Evolutionary conservation across 2,329 filamentous ascomycete species (phyloP), one percentile per base, ranked within the genome.

Genomic region (Xylariomycetidae sp.): DNA sequence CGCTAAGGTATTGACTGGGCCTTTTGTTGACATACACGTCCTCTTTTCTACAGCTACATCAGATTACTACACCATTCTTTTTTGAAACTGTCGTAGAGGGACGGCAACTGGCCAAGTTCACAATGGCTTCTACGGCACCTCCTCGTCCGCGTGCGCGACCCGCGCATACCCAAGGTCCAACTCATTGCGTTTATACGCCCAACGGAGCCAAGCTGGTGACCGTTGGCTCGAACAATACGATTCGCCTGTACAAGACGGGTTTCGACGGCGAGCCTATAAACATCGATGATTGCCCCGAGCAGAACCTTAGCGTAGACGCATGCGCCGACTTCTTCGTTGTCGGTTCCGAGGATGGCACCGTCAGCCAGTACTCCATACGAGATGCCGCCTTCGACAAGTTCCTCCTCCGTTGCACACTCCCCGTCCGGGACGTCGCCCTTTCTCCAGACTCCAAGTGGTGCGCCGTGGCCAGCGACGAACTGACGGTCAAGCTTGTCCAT

Each of bases 391-490:
- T 93, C 61, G 85, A 94, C 42, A 80, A 82, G 39, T 83, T 93
- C 45, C 74, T 98, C 31, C 74, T 88, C 17, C 80, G 92, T 44
- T 85, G 82, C 37, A 81, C 87, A n/a, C 67, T 95, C 3, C 86
- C 92, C 1, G 77, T 95, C 19, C 77, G 92, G 51, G 88, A 95
- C 57, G 69, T 98, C 33, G 80, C 85, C 4, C 67, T 98, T 10
- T 89, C 87, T 3, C 74, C 78, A 2, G 85, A 96, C 55, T 74
- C 76, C 0, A 75, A 85, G 50, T 96, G 88, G 89, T 85, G 82
- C 44, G 92, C 92, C 19, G 87, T 96, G 17, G 88, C 89, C n/a
- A 95, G 89, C 68, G 93, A 96, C 58, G 92, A 98, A 59, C 68
- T 95, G 38, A 84, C 82, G 2, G 86, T 96, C 46, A 95, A 94